Conservation (phyloP, 2,329 filamentous ascomycete species). For the Penicillium sp. region DNA sequence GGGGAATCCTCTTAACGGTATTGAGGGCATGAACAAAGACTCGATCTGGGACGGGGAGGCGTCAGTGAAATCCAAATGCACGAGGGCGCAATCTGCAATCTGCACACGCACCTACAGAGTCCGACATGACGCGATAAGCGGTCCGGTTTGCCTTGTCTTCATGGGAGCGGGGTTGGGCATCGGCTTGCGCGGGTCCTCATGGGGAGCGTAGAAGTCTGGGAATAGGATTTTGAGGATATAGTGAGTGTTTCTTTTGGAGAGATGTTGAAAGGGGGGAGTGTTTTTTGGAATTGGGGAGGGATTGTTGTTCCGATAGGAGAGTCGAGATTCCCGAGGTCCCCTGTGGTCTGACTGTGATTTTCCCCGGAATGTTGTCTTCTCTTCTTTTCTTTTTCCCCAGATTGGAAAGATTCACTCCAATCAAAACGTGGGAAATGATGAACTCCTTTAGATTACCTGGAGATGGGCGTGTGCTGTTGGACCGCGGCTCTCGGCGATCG, state of each 20-base stretch:
- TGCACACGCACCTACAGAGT: conserved; percentile 46
- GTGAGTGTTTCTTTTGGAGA: not conserved
- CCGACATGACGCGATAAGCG: conserved; percentile 41
- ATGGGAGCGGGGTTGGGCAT: conserved; percentile 36
- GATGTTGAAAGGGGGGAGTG: not conserved
- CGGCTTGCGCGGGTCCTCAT: conserved; percentile 31
- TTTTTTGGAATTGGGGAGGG: not conserved
- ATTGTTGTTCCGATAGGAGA: not conserved
- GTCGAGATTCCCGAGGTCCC: not conserved
- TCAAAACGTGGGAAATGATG: not conserved
- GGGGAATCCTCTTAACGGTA: conserved; percentile 95
- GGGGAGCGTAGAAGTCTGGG: conserved; percentile 16
- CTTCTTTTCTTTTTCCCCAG: not conserved
- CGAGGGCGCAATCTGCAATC: not conserved
- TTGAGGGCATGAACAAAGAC: conserved; percentile 99
- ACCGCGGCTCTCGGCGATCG: conserved; percentile 37
- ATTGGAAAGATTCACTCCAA: not conserved
- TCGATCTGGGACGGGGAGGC: conserved; percentile 64
- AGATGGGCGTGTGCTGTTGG: conserved; percentile 26
- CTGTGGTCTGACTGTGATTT: conserved; percentile 2
- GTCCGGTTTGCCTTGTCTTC: conserved; percentile 30
- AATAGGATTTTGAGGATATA: not conserved
- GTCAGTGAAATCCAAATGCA: conserved; percentile 5
- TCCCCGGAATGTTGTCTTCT: conserved; percentile 5
- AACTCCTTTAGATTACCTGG: not conserved